These are phyloP conservation scores for Multifurca ochricompacta DNA, from an alignment of 768 basidiomycete genomes.

Conservation along the genomic window DNA sequence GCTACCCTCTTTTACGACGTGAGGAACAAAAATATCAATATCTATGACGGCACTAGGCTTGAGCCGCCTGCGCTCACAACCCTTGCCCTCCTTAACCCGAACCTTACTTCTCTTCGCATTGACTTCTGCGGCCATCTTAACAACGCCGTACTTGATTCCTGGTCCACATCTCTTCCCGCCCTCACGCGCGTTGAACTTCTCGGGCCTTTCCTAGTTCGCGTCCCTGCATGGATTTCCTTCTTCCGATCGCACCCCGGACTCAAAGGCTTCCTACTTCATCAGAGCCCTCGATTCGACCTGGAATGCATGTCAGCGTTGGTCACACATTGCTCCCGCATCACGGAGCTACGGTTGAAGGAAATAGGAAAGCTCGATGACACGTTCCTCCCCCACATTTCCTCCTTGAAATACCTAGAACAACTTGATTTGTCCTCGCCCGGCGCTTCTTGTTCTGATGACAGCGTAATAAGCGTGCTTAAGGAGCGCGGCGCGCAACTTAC, in stretches of 20 bases:
- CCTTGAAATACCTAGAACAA: constrained; percentile 39
- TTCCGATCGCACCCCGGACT: constrained; percentile 58
- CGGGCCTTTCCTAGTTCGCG: constrained; percentile 79
- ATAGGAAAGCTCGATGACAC: constrained; percentile 62
- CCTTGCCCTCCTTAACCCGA: constrained; percentile 76
- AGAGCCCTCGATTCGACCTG: constrained; percentile 80
- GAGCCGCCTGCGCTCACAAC: constrained; percentile 57
- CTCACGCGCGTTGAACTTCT: constrained; percentile 72
- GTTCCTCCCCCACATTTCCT: constrained; percentile 48
- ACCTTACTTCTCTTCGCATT: constrained; percentile 68
- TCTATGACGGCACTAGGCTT: constrained; percentile 88
- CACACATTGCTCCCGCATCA: constrained; percentile 44
- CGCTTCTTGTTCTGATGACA: constrained; percentile 45
- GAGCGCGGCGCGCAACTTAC: constrained; percentile 47
- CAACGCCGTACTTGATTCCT: constrained; percentile 47
- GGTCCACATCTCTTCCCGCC: constrained; percentile 54
- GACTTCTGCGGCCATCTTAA: constrained; percentile 83
- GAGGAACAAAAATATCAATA: constrained; percentile 52
- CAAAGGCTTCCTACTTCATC: constrained; percentile 68
- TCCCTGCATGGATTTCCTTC: constrained; percentile 66
- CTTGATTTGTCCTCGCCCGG: constrained; percentile 68
- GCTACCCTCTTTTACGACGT: constrained; percentile 78
- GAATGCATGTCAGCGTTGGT: constrained; percentile 56
- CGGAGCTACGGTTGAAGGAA: constrained; percentile 72
- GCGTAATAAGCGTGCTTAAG: constrained; percentile 47